These are phyloP conservation scores for Nannochloropsis gaditana DNA, from an alignment of 108 stramenopile genomes.

Conservation along the genomic window DNA sequence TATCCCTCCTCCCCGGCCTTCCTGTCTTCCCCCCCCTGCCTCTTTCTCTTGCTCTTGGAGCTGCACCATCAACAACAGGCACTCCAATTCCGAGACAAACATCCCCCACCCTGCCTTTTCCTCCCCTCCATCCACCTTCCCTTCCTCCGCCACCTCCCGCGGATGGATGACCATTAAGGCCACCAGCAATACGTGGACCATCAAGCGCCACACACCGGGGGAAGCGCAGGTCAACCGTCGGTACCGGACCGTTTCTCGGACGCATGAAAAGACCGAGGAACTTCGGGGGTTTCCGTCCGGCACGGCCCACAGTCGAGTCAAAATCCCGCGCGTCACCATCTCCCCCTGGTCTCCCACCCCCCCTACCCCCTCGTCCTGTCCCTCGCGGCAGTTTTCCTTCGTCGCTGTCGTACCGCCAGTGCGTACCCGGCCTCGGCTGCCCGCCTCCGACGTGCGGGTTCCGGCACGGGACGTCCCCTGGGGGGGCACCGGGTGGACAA, in stretches of 20 bases:
- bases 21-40: neutral
- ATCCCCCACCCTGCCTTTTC: neutral
- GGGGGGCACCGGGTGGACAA: neutral
- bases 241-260: neutral
- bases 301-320: neutral
- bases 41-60: neutral
- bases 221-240: neutral
- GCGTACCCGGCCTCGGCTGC: neutral
- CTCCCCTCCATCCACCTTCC: neutral
- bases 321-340: neutral
- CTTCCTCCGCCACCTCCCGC: neutral
- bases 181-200: neutral
- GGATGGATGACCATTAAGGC: neutral
- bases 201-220: neutral
- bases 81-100: neutral
- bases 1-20: neutral
- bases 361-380: neutral
- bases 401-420: neutral
- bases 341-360: neutral
- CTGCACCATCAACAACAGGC: neutral
- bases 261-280: neutral
- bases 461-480: neutral
- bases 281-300: neutral
- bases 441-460: too few species aligned
- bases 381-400: too few species aligned